phyloP scores from a whole-genome alignment of 2,329 filamentous ascomycete species.

The Aspergillus persii region DNA sequence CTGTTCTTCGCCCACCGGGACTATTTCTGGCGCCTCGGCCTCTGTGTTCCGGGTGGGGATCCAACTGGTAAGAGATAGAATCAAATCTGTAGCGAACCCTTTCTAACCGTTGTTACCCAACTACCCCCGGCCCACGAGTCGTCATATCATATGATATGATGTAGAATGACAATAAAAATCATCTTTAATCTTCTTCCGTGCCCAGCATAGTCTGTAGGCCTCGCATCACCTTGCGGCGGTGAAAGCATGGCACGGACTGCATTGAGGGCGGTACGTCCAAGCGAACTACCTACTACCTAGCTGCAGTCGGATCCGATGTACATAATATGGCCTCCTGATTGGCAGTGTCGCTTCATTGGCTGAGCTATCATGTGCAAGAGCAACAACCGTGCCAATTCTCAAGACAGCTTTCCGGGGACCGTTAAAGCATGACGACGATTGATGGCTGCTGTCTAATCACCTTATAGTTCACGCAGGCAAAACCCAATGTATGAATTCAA shows the following conservation, averaged over 20 bases:
- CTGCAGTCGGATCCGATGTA: neutral
- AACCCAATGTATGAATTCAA: neutral
- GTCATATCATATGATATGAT: neutral
- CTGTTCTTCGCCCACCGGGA: constrained; percentile 91
- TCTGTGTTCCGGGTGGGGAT: constrained; percentile 77
- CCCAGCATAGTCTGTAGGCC: neutral
- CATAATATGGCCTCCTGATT: neutral
- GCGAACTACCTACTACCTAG: no score
- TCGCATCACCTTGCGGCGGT: neutral
- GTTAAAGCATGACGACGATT: no score
- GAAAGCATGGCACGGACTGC: neutral
- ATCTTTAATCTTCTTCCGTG: neutral
- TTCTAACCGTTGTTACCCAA: neutral
- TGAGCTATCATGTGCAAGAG: neutral
- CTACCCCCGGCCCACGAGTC: neutral
- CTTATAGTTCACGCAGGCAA: neutral
- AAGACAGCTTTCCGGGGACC: neutral
- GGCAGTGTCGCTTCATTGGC: neutral
- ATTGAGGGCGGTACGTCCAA: neutral
- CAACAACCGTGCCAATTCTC: neutral
- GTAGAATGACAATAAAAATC: neutral
- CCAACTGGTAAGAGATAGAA: constrained; percentile 20
- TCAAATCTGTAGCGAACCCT: neutral
- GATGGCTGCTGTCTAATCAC: no score
- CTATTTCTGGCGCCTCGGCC: constrained; percentile 90